These are phyloP conservation scores for Colletotrichum melonis DNA, from an alignment of 2,329 filamentous ascomycete species.

Conservation along the genomic window DNA sequence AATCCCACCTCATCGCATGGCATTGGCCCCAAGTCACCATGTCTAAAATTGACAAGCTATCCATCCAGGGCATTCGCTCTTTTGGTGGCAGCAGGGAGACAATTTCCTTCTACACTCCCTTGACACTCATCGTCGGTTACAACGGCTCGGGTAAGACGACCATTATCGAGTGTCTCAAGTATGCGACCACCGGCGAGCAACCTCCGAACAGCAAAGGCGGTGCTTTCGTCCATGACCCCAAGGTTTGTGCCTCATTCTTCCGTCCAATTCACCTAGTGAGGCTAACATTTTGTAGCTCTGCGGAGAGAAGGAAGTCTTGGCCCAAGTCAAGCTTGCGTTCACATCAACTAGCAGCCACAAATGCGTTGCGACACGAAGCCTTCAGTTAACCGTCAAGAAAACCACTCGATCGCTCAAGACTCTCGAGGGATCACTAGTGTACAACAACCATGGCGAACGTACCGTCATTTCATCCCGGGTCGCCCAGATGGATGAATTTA, in stretches of 20 bases:
- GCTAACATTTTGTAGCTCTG: slow-evolving; percentile 63
- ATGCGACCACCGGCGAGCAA: slow-evolving; percentile 93
- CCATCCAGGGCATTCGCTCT: slow-evolving; percentile 85
- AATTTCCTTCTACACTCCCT: slow-evolving; percentile 88
- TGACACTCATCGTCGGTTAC: slow-evolving; percentile 96
- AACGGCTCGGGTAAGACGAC: slow-evolving; percentile 99
- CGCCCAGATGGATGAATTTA: slow-evolving; percentile 83
- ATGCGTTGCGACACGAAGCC: slow-evolving; percentile 84
- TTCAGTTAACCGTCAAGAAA: slow-evolving; percentile 91
- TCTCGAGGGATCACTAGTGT: slow-evolving; percentile 81
- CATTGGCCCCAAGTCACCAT: slow-evolving; percentile 46
- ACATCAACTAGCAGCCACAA: slow-evolving; percentile 80
- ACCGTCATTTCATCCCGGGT: slow-evolving; percentile 82
- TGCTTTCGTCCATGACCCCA: slow-evolving; percentile 98
- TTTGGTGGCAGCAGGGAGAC: slow-evolving; percentile 80
- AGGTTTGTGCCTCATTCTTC: slow-evolving; percentile 57
- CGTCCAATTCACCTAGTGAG: too few relatives aligned
- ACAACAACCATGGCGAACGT: slow-evolving; percentile 83
- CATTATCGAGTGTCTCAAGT: slow-evolving; percentile 98
- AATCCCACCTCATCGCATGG: slow-evolving; percentile 1
- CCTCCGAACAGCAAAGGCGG: slow-evolving; percentile 92
- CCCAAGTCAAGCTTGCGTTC: slow-evolving; percentile 92
- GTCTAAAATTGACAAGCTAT: slow-evolving; percentile 91
- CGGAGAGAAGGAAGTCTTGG: slow-evolving; percentile 88
- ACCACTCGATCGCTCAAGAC: slow-evolving; percentile 81